A percentile compares a stretch with the other conserved stretches of the same genome.
phyloP scores from a whole-genome alignment of 768 basidiomycete genomes.

The Termitomyces heimii region DNA sequence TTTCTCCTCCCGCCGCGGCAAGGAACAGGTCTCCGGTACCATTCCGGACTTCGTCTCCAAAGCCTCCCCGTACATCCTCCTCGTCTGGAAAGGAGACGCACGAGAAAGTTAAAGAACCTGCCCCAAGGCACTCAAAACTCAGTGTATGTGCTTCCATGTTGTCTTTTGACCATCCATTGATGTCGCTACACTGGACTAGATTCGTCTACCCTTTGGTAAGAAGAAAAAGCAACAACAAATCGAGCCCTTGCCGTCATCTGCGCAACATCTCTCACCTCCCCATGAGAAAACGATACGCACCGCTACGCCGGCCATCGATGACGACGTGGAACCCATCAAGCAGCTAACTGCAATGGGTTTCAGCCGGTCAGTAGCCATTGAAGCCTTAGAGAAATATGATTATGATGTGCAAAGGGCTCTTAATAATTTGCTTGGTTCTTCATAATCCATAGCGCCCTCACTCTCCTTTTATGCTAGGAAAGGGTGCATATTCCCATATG shows the following conservation, averaged over 20 bases:
- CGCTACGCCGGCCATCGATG: conserved; percentile 51
- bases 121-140: conserved; percentile 64
- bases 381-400: conserved; percentile 76
- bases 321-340: conserved; percentile 73
- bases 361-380: conserved; percentile 72
- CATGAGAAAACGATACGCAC: conserved; percentile 36
- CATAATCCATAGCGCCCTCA: not conserved
- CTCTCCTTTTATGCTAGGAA: not conserved
- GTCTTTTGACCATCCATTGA: not conserved
- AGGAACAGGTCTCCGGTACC: conserved; percentile 41
- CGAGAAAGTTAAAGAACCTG: conserved; percentile 50
- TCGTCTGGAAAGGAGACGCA: conserved; percentile 54
- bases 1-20: conserved; percentile 31
- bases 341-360: conserved; percentile 90
- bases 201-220: conserved; percentile 75
- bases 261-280: conserved; percentile 34
- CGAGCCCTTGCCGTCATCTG: conserved; percentile 36
- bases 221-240: conserved; percentile 61
- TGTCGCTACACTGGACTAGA: conserved; percentile 21
- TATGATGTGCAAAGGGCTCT: conserved; percentile 79
- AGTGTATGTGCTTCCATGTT: conserved; percentile 48
- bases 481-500: not conserved
- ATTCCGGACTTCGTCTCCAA: conserved; percentile 51
- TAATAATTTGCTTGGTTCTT: conserved; percentile 54
- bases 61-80: conserved; percentile 51